A percentile compares a stretch with the other conserved stretches of the same genome.
These are phyloP conservation scores for Micromonas commoda DNA, from an alignment of 139 green algal species.

Conservation along the genomic window DNA sequence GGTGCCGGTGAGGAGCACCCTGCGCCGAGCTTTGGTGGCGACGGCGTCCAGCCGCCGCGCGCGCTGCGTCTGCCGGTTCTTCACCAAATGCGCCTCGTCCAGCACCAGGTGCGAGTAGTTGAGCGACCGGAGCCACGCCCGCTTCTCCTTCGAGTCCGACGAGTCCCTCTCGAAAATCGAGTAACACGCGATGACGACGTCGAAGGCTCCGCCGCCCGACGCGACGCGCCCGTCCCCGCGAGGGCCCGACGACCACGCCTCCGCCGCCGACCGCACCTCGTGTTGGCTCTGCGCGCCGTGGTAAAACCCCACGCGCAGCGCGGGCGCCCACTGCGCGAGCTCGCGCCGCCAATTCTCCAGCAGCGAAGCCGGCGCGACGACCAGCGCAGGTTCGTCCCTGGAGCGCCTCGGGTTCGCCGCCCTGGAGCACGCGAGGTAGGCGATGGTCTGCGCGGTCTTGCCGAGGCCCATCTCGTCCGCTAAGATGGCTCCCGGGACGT, in stretches of 20 bases:
- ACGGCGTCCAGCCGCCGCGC: slow-evolving; percentile 69
- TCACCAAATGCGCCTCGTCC: slow-evolving; percentile 32
- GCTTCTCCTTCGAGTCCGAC: neutral
- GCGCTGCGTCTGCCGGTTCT: slow-evolving; percentile 13
- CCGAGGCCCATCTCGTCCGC: slow-evolving; percentile 86
- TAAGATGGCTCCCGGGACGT: slow-evolving; percentile 58
- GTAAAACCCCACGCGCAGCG: slow-evolving; percentile 55
- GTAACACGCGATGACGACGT: slow-evolving; percentile 29
- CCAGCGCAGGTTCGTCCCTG: slow-evolving; percentile 46
- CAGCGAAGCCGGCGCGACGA: slow-evolving; percentile 65
- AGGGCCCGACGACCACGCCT: neutral
- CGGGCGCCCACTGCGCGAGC: slow-evolving; percentile 42
- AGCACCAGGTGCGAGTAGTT: slow-evolving; percentile 27
- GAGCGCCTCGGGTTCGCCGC: neutral
- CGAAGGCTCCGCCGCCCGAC: slow-evolving; percentile 5
- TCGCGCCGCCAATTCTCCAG: slow-evolving; percentile 86
- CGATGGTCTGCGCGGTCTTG: slow-evolving; percentile 81
- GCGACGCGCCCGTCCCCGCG: neutral
- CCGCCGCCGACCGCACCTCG: neutral
- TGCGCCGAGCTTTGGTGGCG: slow-evolving; percentile 69
- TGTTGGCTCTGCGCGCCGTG: slow-evolving; percentile 50
- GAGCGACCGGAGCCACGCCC: slow-evolving; percentile 1
- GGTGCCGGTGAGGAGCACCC: slow-evolving; percentile 66
- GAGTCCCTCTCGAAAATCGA: slow-evolving; percentile 26
- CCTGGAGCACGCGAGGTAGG: slow-evolving; percentile 57